Evolutionary conservation across 441 rosid species (phyloP), one percentile per base, ranked within the genome.

Genomic region (Euphorbia celastroides): DNA sequence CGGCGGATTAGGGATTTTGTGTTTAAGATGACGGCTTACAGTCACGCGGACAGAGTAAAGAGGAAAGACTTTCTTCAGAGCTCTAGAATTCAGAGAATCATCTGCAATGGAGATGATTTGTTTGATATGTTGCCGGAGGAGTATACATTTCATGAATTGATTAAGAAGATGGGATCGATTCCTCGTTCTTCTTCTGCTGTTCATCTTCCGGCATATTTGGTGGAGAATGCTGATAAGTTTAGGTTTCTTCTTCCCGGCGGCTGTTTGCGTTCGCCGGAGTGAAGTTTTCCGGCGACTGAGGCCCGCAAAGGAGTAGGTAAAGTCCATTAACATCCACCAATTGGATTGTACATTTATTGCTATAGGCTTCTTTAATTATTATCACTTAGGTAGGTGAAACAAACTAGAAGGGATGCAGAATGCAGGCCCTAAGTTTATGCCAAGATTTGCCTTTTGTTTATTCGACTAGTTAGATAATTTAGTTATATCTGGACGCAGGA

Each of bases 101-200:
- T 93, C 52, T 87, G 98, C 64, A 67, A 65, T 46, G 96, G 96
- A 20, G 83, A 82, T 52, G 88, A 88, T 68, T 88, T 88, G 51
- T 93, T 84, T 41, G 91, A 88, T 58, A 88, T 93, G 98, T 87
- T 93, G 11, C 98, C 97, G 0, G 97, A 93, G 62, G 91, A 84
- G 66, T 90, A 88, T 70, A 81, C 85, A 5, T 90, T 90, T 72
- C 64, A 78, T 66, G 92, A 85, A 64, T 70, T 93, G 83, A 84
- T 90, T 32, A 90, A 84, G 80, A 88, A 87, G 76, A 79, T 93
- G 81, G 96, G 97, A 30, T 51, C 93, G 0, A 86, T 86, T 23
- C 83, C 92, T 0, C 86, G 60, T n/a, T 86, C 98, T 14, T 81
- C 92, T 30, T 90, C 96, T 19, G 96, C 92, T 0, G 98, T 90